phyloP scores from a whole-genome alignment of 352 stramenopile genomes.

The Phytophthora citricola region DNA sequence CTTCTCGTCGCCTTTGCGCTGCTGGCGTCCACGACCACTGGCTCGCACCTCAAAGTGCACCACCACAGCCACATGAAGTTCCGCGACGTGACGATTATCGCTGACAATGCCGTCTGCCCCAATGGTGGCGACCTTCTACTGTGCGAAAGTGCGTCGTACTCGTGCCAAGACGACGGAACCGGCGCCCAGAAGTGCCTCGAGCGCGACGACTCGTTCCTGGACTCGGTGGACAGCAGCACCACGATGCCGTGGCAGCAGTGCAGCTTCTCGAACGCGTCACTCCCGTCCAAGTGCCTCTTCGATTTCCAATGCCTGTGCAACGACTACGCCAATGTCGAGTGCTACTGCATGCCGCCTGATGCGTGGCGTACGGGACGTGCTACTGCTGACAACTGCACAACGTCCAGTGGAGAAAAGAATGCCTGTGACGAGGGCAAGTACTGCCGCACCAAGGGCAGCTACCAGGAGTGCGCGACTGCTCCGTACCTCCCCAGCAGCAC shows the following conservation, averaged over 20 bases:
- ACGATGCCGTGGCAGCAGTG: slow-evolving; percentile 52
- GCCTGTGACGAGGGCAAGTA: slow-evolving; percentile 59
- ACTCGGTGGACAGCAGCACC: slow-evolving; percentile 43
- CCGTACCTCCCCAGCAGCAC: slow-evolving; percentile 52
- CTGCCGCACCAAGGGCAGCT: slow-evolving; percentile 57
- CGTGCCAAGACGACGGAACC: slow-evolving; percentile 49
- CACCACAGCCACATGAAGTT: slow-evolving; percentile 53
- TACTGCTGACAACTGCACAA: slow-evolving; percentile 45
- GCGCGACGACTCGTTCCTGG: slow-evolving; percentile 51
- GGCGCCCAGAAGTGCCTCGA: slow-evolving; percentile 44
- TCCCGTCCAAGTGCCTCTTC: slow-evolving; percentile 60
- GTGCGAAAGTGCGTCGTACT: slow-evolving; percentile 47
- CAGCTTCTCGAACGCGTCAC: slow-evolving; percentile 34
- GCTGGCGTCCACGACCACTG: slow-evolving; percentile 14
- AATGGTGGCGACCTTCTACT: slow-evolving; percentile 52
- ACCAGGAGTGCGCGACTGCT: slow-evolving; percentile 54
- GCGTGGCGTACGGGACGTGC: slow-evolving; percentile 46
- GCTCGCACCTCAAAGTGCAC: slow-evolving; percentile 31
- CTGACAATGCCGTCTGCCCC: slow-evolving; percentile 47
- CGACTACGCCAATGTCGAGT: slow-evolving; percentile 51
- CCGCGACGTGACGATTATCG: slow-evolving; percentile 52
- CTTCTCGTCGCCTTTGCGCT: slow-evolving; percentile 27
- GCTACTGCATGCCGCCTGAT: slow-evolving; percentile 59
- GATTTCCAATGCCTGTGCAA: slow-evolving; percentile 54
- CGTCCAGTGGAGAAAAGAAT: slow-evolving; percentile 33